These are phyloP conservation scores for Picea glauca DNA, from an alignment of 75 land plant genomes.

Conservation along the genomic window DNA sequence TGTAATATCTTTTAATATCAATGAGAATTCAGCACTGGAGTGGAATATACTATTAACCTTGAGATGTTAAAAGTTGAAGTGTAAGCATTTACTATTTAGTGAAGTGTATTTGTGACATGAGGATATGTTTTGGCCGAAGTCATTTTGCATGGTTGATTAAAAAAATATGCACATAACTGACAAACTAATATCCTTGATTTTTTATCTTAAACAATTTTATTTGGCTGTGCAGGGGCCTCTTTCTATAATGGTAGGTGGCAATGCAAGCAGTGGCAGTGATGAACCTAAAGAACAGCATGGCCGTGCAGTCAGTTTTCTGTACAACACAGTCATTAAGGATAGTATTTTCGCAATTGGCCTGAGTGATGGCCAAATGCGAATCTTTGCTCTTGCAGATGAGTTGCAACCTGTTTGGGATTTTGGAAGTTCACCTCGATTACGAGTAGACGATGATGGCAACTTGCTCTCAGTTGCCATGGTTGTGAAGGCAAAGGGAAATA, in stretches of 20 bases:
- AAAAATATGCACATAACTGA: neutral
- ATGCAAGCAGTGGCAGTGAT: slow-evolving; percentile 13
- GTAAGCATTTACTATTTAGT: neutral
- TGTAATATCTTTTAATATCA: neutral
- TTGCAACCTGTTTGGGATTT: slow-evolving; percentile 81
- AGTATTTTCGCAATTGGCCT: slow-evolving; percentile 74
- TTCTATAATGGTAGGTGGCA: slow-evolving; percentile 24
- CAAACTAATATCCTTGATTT: too few species aligned
- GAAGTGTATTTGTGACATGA: neutral
- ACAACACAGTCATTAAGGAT: slow-evolving; percentile 74
- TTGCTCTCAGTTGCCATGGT: slow-evolving; percentile 86
- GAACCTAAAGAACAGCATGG: slow-evolving; percentile 29
- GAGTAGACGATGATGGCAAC: slow-evolving; percentile 51
- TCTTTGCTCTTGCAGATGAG: slow-evolving; percentile 96
- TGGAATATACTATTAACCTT: neutral
- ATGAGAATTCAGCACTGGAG: neutral
- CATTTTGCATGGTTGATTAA: neutral
- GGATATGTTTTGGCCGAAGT: neutral
- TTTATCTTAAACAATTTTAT: neutral
- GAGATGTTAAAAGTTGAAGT: neutral
- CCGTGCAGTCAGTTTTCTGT: slow-evolving; percentile 60
- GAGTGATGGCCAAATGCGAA: slow-evolving; percentile 75
- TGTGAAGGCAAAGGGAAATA: slow-evolving; percentile 43
- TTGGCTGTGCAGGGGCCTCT: slow-evolving; percentile 79
- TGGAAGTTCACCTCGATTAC: slow-evolving; percentile 58